Evolutionary conservation across 345 rosid genomes (phyloP).

Genomic region (Pelargonium nanum): DNA sequence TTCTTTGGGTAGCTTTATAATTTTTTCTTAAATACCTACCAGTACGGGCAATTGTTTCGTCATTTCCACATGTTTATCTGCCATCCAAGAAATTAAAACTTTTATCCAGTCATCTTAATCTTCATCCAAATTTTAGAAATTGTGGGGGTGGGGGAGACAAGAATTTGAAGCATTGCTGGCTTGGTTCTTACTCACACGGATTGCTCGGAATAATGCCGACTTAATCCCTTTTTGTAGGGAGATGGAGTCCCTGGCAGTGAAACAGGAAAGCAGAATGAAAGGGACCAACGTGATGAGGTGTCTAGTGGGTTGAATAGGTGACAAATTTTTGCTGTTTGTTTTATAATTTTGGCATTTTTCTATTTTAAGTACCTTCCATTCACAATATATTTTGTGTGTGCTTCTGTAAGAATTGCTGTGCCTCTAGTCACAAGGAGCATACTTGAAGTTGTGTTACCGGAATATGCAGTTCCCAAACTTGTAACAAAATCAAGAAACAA

Average conservation of each 20-base stretch:
- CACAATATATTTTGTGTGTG: conserved; percentile 4
- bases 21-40: conserved; percentile 6
- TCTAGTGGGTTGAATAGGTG: conserved; percentile 55
- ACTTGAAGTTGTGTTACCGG: conserved; percentile 91
- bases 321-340: not conserved
- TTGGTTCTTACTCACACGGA: too few species aligned
- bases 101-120: too few species aligned
- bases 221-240: conserved; percentile 40
- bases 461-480: conserved; percentile 71
- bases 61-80: too few species aligned
- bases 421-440: conserved; percentile 91
- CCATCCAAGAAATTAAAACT: too few species aligned
- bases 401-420: conserved; percentile 53
- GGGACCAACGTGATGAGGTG: conserved; percentile 60
- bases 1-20: too few species aligned
- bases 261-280: conserved; percentile 43
- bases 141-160: too few species aligned
- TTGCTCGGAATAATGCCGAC: conserved; percentile 11
- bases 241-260: conserved; percentile 36
- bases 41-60: too few species aligned
- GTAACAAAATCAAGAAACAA: conserved; percentile 77
- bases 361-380: not conserved
- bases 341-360: too few species aligned
- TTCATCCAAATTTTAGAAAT: too few species aligned
- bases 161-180: too few species aligned